Conservation (phyloP, 1,139 yeast species). For the Blastobotrys persicus region DNA sequence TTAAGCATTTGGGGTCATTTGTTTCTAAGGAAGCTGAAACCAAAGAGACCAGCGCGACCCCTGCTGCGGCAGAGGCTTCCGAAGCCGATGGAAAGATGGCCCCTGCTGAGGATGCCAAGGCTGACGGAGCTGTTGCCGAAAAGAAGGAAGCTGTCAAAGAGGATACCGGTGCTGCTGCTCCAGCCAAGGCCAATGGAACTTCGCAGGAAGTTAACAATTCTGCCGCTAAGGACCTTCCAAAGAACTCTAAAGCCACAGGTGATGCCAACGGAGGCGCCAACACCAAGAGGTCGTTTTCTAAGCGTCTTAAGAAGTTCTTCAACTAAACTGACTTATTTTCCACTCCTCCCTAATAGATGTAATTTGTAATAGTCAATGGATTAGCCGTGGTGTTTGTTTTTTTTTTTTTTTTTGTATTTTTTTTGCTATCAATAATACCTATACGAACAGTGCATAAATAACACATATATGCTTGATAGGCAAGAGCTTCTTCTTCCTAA, state of each 20-base stretch:
- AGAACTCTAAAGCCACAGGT: neutral
- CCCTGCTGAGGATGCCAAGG: too few relatives aligned
- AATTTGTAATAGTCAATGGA: neutral
- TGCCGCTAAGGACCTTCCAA: neutral
- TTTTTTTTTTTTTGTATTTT: too few relatives aligned
- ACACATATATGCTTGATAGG: too few relatives aligned
- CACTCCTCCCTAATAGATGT: neutral
- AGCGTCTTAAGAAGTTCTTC: neutral
- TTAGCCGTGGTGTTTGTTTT: too few relatives aligned
- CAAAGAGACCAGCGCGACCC: neutral
- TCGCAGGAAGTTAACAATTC: neutral
- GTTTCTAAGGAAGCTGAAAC: neutral
- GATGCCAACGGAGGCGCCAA: neutral
- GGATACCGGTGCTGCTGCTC: neutral
- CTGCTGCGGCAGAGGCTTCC: too few relatives aligned
- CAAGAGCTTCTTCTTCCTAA: too few relatives aligned
- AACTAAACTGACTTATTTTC: neutral
- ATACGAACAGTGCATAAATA: too few relatives aligned
- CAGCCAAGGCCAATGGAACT: neutral
- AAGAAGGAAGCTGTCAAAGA: neutral
- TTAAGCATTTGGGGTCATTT: slow-evolving; percentile 18
- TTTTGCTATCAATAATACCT: too few relatives aligned
- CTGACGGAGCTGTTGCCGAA: neutral
- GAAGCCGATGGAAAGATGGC: too few relatives aligned
- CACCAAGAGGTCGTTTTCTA: neutral